A percentile compares a stretch with the other conserved stretches of the same genome.
phyloP scores from a whole-genome alignment of 345 rosid genomes.

The Lepidium didymum region DNA sequence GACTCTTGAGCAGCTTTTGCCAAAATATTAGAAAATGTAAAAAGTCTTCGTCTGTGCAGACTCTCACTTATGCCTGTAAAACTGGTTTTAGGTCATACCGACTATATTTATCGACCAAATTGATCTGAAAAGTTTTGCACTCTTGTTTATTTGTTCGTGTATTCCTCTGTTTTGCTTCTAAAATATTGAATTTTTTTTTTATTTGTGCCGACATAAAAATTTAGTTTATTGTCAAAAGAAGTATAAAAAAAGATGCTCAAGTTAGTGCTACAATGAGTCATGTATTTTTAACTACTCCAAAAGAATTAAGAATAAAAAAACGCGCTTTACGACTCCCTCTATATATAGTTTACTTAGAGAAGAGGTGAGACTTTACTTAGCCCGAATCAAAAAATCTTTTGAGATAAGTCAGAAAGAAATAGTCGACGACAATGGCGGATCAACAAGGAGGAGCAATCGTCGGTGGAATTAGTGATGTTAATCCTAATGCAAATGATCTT shows the following conservation, averaged over 20 bases:
- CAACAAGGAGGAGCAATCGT: constrained; percentile 21
- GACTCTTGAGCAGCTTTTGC: neutral
- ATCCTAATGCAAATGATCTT: constrained; percentile 47
- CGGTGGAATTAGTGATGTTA: constrained; percentile 53
- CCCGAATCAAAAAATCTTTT: neutral
- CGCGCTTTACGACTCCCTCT: constrained; percentile 7
- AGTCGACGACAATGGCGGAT: constrained; percentile 25
- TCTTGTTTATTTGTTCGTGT: neutral
- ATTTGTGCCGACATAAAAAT: neutral
- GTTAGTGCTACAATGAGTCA: constrained; percentile 10
- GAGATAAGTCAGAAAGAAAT: neutral
- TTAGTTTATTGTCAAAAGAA: neutral
- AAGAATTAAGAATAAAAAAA: neutral
- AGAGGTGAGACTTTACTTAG: neutral
- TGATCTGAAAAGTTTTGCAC: neutral
- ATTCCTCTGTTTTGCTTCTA: neutral
- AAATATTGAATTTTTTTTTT: neutral
- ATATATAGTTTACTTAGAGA: neutral
- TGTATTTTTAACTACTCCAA: neutral
- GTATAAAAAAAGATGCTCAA: neutral
- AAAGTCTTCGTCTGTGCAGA: neutral
- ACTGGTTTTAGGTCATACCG: constrained; percentile 9
- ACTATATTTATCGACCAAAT: neutral
- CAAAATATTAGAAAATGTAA: neutral
- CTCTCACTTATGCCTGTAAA: constrained; percentile 19